These are phyloP conservation scores for Mucor plumbeus DNA, from an alignment of 371 early-diverging fungal species.

Conservation along the genomic window DNA sequence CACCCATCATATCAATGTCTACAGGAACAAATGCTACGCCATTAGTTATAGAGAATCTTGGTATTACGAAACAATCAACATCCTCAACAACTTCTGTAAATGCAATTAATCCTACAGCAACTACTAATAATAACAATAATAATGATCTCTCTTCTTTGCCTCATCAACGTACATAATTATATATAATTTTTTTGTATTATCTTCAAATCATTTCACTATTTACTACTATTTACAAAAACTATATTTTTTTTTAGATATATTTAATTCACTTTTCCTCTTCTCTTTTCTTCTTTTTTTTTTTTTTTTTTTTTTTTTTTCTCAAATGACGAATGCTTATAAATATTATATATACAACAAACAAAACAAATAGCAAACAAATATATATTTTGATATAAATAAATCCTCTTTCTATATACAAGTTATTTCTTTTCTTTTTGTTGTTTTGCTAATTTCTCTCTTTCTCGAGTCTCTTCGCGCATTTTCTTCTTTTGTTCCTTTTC, in stretches of 20 bases:
- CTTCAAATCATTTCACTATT: neutral
- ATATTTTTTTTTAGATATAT: slow-evolving; percentile 3
- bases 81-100: neutral
- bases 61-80: slow-evolving; percentile 5
- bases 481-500: slow-evolving; percentile 60
- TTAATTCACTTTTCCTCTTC: neutral
- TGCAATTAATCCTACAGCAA: neutral
- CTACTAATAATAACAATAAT: neutral
- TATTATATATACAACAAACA: neutral
- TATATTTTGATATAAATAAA: neutral
- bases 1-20: neutral
- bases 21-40: neutral
- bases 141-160: neutral
- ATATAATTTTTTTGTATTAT: slow-evolving; percentile 12
- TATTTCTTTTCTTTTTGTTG: slow-evolving; percentile 6
- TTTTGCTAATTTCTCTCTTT: slow-evolving; percentile 13
- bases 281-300: neutral
- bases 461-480: slow-evolving; percentile 50
- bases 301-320: neutral
- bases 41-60: slow-evolving; percentile 18
- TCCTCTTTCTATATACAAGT: neutral
- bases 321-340: neutral
- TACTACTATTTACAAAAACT: slow-evolving; percentile 6
- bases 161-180: slow-evolving; percentile 9
- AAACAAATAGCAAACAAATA: neutral